Conservation (phyloP, 371 early-diverging fungal species). For the Mortierella sp. region DNA sequence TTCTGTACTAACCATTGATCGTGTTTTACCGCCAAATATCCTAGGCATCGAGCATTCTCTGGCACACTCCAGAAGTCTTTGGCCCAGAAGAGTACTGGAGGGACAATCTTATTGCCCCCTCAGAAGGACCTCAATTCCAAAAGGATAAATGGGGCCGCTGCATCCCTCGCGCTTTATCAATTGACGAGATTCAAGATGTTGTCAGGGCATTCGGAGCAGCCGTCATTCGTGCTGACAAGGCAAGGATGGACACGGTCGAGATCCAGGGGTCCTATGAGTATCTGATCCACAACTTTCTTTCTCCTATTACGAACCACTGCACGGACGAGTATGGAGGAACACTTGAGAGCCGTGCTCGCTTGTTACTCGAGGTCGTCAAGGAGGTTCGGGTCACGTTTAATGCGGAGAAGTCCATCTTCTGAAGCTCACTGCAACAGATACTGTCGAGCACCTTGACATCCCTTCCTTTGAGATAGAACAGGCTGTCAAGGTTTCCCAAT, state of each 20-base stretch:
- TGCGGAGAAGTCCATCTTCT: slow-evolving; percentile 82
- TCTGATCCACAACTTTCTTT: slow-evolving; percentile 82
- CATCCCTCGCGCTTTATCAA: slow-evolving; percentile 71
- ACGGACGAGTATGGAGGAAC: slow-evolving; percentile 87
- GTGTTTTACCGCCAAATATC: neutral
- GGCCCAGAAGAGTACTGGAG: slow-evolving; percentile 75
- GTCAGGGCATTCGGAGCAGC: slow-evolving; percentile 76
- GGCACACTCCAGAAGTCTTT: slow-evolving; percentile 27
- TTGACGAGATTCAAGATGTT: slow-evolving; percentile 72
- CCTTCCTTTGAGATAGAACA: slow-evolving; percentile 73
- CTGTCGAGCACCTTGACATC: slow-evolving; percentile 61
- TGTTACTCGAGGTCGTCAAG: slow-evolving; percentile 71
- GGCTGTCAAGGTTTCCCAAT: slow-evolving; percentile 66
- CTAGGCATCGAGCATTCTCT: slow-evolving; percentile 65
- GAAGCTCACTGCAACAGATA: slow-evolving; percentile 81
- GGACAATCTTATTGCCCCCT: slow-evolving; percentile 78
- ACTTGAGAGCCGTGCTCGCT: slow-evolving; percentile 80
- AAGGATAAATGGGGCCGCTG: slow-evolving; percentile 59
- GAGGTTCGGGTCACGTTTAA: slow-evolving; percentile 82
- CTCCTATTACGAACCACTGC: slow-evolving; percentile 84
- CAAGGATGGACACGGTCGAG: slow-evolving; percentile 89
- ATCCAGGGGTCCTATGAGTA: slow-evolving; percentile 85
- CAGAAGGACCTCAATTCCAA: slow-evolving; percentile 59
- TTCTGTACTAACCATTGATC: neutral
- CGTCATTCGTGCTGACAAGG: slow-evolving; percentile 75